phyloP scores from a whole-genome alignment of 2,329 filamentous ascomycete genomes.

The Claviceps spartinae region DNA sequence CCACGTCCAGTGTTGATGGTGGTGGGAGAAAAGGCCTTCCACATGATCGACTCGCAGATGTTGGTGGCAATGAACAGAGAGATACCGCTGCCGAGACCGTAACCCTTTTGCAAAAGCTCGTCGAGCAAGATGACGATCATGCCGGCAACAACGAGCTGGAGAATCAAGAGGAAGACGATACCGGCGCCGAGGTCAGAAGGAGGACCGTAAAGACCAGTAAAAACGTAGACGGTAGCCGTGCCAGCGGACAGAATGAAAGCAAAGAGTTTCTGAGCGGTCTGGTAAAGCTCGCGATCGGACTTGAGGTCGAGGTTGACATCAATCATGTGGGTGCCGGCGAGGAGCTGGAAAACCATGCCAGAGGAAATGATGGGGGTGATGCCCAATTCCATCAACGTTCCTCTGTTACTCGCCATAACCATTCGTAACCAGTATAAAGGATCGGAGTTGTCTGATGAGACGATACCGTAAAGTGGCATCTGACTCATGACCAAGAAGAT shows the following conservation, averaged over 20 bases:
- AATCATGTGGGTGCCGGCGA: constrained; percentile 98
- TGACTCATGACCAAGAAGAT: constrained; percentile 99
- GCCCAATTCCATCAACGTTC: constrained; percentile 90
- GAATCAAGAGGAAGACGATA: constrained; percentile 95
- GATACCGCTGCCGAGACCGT: constrained; percentile 95
- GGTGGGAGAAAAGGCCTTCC: constrained; percentile 98
- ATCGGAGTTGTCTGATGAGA: constrained; percentile 96
- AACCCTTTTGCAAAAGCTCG: constrained; percentile 98
- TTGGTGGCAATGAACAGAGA: constrained; percentile 99
- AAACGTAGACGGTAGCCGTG: constrained; percentile 94
- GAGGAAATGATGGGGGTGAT: constrained; percentile 99
- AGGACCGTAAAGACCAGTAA: constrained; percentile 94
- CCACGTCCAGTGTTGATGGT: constrained; percentile 99
- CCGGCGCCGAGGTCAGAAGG: constrained; percentile 93
- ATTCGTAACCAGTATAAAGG: constrained; percentile 99
- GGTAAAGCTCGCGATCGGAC: constrained; percentile 98
- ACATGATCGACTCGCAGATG: constrained; percentile 99
- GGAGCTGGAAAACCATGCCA: constrained; percentile 99
- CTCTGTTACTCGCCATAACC: constrained; percentile 98
- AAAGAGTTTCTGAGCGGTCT: constrained; percentile 97
- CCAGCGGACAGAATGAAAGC: constrained; percentile 96
- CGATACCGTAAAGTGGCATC: constrained; percentile 98
- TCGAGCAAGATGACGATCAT: constrained; percentile 98
- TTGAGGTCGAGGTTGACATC: constrained; percentile 99
- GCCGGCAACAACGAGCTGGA: constrained; percentile 93